These are phyloP conservation scores for Fragaria ananassa DNA, from an alignment of 306 rosid genomes.

Conservation along the genomic window DNA sequence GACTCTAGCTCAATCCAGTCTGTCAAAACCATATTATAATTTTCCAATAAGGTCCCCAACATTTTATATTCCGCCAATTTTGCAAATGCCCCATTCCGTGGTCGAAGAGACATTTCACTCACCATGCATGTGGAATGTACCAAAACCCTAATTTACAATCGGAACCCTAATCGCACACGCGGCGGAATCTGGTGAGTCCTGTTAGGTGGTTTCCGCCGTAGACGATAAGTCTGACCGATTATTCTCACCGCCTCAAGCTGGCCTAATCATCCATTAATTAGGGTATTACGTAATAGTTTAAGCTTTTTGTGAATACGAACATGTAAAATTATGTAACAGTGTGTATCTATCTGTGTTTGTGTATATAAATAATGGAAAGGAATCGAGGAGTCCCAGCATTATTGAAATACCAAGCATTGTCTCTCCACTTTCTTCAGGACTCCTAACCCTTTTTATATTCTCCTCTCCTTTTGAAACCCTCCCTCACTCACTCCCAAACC, in stretches of 20 bases:
- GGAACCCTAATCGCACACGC: constrained; percentile 1
- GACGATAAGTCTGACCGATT: constrained; percentile 34
- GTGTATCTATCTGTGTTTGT: neutral
- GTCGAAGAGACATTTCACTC: constrained; percentile 38
- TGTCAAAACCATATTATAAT: constrained; percentile 9
- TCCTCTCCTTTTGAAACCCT: constrained; percentile 14
- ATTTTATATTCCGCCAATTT: constrained; percentile 9
- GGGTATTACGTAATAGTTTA: neutral
- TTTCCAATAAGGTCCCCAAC: neutral
- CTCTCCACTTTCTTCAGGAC: constrained; percentile 18
- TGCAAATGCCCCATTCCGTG: neutral
- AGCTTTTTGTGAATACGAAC: neutral
- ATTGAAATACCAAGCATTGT: constrained; percentile 20
- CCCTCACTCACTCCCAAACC: neutral
- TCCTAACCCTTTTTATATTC: constrained; percentile 34
- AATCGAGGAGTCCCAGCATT: constrained; percentile 36
- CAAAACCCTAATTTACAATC: neutral
- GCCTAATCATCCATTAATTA: neutral
- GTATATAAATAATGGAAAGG: constrained; percentile 24
- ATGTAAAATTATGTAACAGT: neutral
- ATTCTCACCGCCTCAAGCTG: constrained; percentile 31
- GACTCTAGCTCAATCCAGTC: constrained; percentile 28
- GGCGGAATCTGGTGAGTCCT: fast-evolving
- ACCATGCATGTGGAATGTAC: constrained; percentile 32
- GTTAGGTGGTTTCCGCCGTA: constrained; percentile 19